Evolutionary conservation across 352 stramenopile species (phyloP).

Genomic region (Phytopythium montanum): DNA sequence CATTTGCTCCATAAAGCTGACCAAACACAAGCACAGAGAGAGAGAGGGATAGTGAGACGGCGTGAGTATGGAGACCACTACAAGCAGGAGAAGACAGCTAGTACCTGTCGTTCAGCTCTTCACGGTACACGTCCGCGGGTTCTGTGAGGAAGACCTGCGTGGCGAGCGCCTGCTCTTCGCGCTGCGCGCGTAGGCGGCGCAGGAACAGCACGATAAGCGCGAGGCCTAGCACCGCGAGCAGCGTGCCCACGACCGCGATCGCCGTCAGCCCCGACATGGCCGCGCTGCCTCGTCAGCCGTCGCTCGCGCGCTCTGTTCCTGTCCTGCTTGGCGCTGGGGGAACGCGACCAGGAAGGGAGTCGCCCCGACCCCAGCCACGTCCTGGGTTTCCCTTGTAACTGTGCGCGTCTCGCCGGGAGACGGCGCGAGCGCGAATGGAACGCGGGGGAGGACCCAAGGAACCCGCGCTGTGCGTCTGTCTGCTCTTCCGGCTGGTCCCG

Average conservation of each 20-base stretch:
- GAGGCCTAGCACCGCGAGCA: constrained; percentile 38
- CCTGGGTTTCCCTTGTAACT: neutral
- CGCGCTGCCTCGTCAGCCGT: neutral
- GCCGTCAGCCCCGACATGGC: constrained; percentile 33
- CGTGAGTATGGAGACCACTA: neutral
- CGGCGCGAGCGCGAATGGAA: neutral
- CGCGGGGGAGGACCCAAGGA: neutral
- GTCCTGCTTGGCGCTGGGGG: no score
- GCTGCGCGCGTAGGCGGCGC: constrained; percentile 29
- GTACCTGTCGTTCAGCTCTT: constrained; percentile 77
- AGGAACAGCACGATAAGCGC: constrained; percentile 46
- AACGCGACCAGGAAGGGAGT: neutral
- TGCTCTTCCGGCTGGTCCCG: neutral
- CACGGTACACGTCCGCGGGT: constrained; percentile 61
- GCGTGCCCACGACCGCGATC: constrained; percentile 34
- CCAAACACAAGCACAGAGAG: neutral
- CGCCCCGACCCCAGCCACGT: neutral
- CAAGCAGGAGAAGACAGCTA: neutral
- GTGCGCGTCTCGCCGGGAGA: neutral
- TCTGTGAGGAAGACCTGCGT: constrained; percentile 55
- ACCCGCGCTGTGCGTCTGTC: neutral
- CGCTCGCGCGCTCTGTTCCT: no score
- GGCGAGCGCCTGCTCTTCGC: constrained; percentile 29
- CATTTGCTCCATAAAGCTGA: constrained; percentile 68
- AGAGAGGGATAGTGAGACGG: no score